These are phyloP conservation scores for Gossypium raimondii DNA, from an alignment of 345 rosid species.

Conservation along the genomic window DNA sequence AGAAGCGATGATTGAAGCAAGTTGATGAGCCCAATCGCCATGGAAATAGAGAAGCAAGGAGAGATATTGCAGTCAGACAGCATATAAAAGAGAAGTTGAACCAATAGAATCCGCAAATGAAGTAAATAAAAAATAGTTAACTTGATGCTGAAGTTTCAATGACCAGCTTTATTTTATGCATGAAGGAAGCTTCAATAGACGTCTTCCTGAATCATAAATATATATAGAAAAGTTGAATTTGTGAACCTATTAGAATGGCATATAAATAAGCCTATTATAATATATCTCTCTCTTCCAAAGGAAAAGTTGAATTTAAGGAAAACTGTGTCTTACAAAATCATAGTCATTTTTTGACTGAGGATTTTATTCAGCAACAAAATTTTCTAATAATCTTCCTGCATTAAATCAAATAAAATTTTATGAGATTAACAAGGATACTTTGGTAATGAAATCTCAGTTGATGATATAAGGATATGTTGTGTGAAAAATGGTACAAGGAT, in stretches of 20 bases:
- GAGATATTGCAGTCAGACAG: neutral
- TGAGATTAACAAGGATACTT: no score
- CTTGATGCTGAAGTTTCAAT: slow-evolving; percentile 11
- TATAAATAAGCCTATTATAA: neutral
- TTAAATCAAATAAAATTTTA: no score
- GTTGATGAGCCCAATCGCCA: neutral
- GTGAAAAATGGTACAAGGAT: no score
- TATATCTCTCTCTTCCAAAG: neutral
- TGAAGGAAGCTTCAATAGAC: no score
- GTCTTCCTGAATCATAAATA: neutral
- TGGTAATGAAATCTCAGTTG: no score
- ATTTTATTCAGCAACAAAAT: no score
- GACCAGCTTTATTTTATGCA: neutral
- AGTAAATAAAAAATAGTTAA: neutral
- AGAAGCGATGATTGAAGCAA: neutral
- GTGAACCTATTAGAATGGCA: neutral
- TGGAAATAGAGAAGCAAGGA: neutral
- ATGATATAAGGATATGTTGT: no score
- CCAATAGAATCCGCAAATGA: neutral
- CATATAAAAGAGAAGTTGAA: neutral
- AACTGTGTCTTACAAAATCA: no score
- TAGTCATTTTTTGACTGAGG: no score
- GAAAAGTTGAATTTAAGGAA: no score
- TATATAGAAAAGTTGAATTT: neutral
- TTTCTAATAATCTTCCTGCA: no score